Base-by-base conservation (phyloP, 768 basidiomycete genomes). In the Trametopsis cervina region DNA sequence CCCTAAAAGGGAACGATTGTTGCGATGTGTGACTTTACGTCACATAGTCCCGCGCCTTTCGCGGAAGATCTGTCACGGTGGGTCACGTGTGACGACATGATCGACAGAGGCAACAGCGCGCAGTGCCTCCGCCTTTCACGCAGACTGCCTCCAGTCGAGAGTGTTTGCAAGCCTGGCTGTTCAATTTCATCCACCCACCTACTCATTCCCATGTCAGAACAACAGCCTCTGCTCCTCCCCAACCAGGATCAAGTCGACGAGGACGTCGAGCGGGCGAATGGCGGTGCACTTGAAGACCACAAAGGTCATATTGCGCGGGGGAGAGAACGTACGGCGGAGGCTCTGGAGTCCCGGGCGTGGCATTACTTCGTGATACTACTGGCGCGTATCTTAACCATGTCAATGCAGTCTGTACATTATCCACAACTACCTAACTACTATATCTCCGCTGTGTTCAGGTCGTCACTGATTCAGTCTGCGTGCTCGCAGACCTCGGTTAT, bases 401-500 rank as follows among this genome's bases (percentile, higher is more conserved):
- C 60, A 58, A 27, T 23, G 44, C 10, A 47, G 46, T 13, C 50
- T 55, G 47, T 35, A 22, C 29, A 42, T 27, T 40, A 18, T 25
- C 15, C 45, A 20, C 38, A 40, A 36, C 15, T 13, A 35, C 33
- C 24, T 17, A 20, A 33, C 17, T 21, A 24, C 25, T 18, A 6
- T 26, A 41, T 21, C 40, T 4, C 26, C 25, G 48, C 11, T 44
- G 37, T 33, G 13, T 44, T 43, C 47, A 78, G 83, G 81, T 82
- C 51, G 53, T 73, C 3, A 71, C 82, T 42, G 88, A 91, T 63
- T 80, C 80, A 6, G 53, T 56, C 2, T 85, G 83, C 57, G 85
- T 89, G n/a, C 73, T 90, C 26, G 69, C 74, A 21, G 87, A 90
- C 63, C 72, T 91, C 4, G 71, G 68, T 13, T 87, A 83, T 58